These are phyloP conservation scores for Aureobasidium sp. DNA, from an alignment of 2,329 filamentous ascomycete species.

Conservation along the genomic window DNA sequence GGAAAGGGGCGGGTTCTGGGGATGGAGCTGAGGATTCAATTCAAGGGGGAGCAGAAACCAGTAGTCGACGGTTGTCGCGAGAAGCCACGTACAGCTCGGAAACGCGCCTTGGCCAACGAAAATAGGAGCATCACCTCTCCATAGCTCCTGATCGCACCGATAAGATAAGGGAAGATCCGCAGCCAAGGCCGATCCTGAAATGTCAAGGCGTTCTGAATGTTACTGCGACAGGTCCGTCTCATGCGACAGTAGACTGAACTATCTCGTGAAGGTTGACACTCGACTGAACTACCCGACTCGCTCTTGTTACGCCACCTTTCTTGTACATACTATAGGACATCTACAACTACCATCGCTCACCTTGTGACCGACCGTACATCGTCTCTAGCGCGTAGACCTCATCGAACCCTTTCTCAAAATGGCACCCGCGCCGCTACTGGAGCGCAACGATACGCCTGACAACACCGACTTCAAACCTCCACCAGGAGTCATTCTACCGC, in stretches of 20 bases:
- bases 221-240: neutral
- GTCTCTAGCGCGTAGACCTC: neutral
- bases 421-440: conserved; percentile 23
- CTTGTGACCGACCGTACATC: neutral
- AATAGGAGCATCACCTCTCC: neutral
- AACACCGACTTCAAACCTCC: conserved; percentile 68
- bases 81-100: conserved; percentile 4
- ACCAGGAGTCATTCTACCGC: conserved; percentile 75
- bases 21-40: neutral
- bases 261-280: neutral
- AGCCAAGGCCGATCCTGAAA: neutral
- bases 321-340: neutral
- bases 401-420: conserved; percentile 14
- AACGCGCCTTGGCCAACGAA: neutral
- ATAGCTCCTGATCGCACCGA: neutral
- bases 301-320: neutral
- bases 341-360: too few relatives aligned
- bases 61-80: neutral
- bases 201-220: neutral
- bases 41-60: neutral
- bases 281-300: neutral
- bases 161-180: conserved; percentile 6
- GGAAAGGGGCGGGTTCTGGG: neutral
- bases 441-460: conserved; percentile 19
- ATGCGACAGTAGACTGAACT: neutral